A percentile compares a stretch with the other conserved stretches of the same genome.
phyloP scores from a whole-genome alignment of 2,329 filamentous ascomycete species.

The Phaeosphaeriaceae sp. region DNA sequence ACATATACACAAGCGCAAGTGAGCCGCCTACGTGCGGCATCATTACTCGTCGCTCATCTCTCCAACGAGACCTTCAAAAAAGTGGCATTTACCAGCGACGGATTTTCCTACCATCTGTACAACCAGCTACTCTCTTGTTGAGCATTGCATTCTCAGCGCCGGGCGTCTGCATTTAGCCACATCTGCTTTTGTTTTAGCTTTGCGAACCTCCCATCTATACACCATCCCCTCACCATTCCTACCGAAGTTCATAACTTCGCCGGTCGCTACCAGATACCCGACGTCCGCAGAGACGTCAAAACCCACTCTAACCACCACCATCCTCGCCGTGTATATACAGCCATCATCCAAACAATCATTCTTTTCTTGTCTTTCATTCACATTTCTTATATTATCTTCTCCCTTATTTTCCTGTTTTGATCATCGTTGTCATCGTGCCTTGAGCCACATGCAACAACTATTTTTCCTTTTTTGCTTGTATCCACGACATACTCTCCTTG shows the following conservation, averaged over 20 bases:
- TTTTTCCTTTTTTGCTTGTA: background rate
- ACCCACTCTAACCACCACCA: background rate
- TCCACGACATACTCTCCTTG: background rate
- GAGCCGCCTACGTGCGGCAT: background rate
- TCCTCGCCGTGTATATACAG: background rate
- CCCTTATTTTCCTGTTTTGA: background rate
- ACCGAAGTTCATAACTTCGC: constrained; percentile 30
- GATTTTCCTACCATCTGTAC: constrained; percentile 26
- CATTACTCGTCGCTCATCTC: background rate
- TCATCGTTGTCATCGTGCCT: background rate
- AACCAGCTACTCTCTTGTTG: constrained; percentile 24
- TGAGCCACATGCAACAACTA: background rate
- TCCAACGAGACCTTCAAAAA: constrained; percentile 12
- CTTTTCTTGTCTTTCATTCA: constrained; percentile 10
- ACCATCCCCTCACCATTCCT: constrained; percentile 10
- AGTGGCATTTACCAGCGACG: constrained; percentile 28
- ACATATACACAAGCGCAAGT: constrained; percentile 1
- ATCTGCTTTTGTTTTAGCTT: constrained; percentile 14
- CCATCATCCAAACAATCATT: background rate
- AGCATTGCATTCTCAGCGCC: constrained; percentile 40
- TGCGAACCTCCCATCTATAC: constrained; percentile 9
- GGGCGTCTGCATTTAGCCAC: constrained; percentile 27
- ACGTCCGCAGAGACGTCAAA: constrained; percentile 22
- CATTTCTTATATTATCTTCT: constrained; percentile 1
- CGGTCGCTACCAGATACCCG: constrained; percentile 48